These are phyloP conservation scores for Endocladia muricata DNA, from an alignment of 31 red algal genomes.

Conservation along the genomic window DNA sequence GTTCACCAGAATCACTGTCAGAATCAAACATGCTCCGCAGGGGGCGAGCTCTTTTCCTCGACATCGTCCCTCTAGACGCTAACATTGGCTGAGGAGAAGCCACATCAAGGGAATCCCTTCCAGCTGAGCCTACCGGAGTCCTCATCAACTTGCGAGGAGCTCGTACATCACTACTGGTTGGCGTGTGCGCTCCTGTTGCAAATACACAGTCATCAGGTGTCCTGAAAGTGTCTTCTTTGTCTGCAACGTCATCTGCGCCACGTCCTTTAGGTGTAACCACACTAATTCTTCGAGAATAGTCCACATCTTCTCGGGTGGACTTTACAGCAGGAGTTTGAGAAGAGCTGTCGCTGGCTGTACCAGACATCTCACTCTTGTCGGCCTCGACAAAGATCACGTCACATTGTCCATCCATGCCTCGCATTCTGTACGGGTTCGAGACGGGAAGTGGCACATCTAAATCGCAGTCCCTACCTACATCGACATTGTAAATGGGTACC, in stretches of 20 bases:
- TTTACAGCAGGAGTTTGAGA: constrained; percentile 8
- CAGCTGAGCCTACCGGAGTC: neutral
- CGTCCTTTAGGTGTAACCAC: neutral
- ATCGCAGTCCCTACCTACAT: neutral
- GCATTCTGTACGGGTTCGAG: neutral
- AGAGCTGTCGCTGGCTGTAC: constrained; percentile 26
- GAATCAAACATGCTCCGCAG: neutral
- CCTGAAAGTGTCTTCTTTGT: neutral
- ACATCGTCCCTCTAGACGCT: neutral
- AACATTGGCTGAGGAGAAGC: no score
- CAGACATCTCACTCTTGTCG: constrained; percentile 63
- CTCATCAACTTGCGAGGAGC: neutral
- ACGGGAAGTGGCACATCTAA: neutral
- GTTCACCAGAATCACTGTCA: neutral
- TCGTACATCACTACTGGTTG: neutral
- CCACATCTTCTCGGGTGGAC: constrained; percentile 38
- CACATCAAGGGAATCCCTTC: no score
- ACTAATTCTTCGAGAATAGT: neutral
- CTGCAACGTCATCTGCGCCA: neutral
- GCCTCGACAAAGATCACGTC: constrained; percentile 34
- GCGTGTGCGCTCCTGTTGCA: neutral
- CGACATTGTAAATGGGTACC: constrained; percentile 3
- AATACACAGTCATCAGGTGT: neutral
- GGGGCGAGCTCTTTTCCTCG: neutral
- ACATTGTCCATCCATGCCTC: neutral